phyloP scores from a whole-genome alignment of 306 rosid genomes.

The Canavalia ensiformis region DNA sequence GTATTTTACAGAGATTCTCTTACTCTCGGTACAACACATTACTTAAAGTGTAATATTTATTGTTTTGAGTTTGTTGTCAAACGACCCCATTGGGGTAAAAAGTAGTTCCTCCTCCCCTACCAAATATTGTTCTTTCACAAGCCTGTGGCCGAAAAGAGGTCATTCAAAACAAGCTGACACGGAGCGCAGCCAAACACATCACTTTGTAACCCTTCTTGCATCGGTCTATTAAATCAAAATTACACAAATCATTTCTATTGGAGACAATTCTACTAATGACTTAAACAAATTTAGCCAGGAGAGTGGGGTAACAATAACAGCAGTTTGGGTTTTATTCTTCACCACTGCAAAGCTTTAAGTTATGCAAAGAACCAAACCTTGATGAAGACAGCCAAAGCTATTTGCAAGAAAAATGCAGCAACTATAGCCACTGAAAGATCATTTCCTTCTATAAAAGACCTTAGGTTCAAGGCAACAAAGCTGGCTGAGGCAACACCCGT shows the following conservation, averaged over 20 bases:
- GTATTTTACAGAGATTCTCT: too few species aligned
- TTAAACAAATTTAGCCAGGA: background rate
- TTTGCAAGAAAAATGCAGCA: slow-evolving; percentile 77
- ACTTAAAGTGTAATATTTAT: too few species aligned
- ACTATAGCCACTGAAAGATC: slow-evolving; percentile 61
- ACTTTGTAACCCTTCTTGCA: slow-evolving; percentile 12
- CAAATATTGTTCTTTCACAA: slow-evolving; percentile 11
- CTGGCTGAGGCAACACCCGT: slow-evolving; percentile 70
- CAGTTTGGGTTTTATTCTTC: slow-evolving; percentile 31
- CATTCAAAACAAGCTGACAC: background rate
- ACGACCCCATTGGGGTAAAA: too few species aligned
- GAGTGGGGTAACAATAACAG: background rate
- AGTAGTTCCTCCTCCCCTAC: slow-evolving; percentile 2
- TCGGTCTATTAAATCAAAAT: background rate
- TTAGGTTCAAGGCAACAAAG: slow-evolving; percentile 75
- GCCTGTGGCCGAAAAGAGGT: slow-evolving; percentile 1
- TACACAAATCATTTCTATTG: slow-evolving; percentile 26
- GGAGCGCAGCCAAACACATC: slow-evolving; percentile 1
- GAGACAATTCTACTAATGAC: background rate
- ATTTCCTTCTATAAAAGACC: slow-evolving; percentile 52
- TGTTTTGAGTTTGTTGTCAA: too few species aligned
- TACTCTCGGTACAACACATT: too few species aligned
- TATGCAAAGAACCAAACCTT: slow-evolving; percentile 87
- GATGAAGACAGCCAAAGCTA: slow-evolving; percentile 79
- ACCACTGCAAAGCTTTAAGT: slow-evolving; percentile 13